Base-by-base conservation (phyloP, 2,329 filamentous ascomycete species). In the Aquanectria penicillioides region DNA sequence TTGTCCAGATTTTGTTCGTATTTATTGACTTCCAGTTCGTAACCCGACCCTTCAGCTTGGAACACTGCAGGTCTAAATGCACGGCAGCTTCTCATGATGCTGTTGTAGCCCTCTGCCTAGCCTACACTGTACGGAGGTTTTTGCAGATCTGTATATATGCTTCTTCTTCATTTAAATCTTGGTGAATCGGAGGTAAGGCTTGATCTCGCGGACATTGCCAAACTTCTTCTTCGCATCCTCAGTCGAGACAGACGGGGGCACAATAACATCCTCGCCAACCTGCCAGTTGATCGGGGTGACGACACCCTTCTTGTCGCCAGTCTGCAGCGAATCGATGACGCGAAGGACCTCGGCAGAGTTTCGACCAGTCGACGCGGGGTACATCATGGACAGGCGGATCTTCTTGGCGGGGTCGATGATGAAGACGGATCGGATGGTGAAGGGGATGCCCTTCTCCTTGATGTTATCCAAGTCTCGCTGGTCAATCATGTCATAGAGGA, bases 371-470 rank as follows among this genome's bases (percentile, higher is more conserved):
- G 90, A 94, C 61, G 94, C 93, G 36, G 94, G 94, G 84, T 97
- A 97, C 74, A 91, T 89, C 82, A 97, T 90, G 76, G 92, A 95
- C 74, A 94, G 88, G 70, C 94, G 90, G 80, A 97, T 95, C 78
- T 90, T 94, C 89, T 97, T 97, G 78, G 87, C 88, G 64, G 93
- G 93, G 82, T 97, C 93, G 77, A 97, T 95, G 80, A 97, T 84
- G 84, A 96, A 97, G 74, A 97, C 94, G 69, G 91, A 92, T 71
- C 94, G 92, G 80, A 97, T 97, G 70, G 94, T 97, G 80, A 97
- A 94, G 54, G 93, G 92, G 69, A 95, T 91, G 69, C 90, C 90
- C 85, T 92, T 92, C 71, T 84, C 78, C 76, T 93, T 90, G 57
- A 93, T 88, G 79, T 93, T 93, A 81, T 88, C 91, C 70, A 88